A percentile compares a stretch with the other conserved stretches of the same genome.
Conservation (phyloP, 2,329 filamentous ascomycete genomes). For the Xylaria sp. region DNA sequence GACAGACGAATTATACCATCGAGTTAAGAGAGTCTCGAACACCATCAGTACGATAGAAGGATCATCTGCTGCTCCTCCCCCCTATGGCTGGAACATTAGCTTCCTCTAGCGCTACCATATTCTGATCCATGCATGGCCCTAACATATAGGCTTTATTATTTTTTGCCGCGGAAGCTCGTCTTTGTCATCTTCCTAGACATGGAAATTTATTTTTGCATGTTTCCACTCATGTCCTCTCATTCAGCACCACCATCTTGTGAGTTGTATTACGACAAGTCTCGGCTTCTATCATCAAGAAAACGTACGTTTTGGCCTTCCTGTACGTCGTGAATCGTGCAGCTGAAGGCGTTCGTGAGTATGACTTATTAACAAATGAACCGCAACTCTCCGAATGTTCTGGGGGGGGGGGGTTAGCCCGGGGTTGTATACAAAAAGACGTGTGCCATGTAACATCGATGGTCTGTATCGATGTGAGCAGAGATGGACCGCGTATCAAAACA, state of each 20-base stretch:
- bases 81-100: conserved; percentile 31
- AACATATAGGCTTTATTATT: conserved; percentile 19
- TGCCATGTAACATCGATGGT: conserved; percentile 17
- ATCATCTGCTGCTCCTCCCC: conserved; percentile 27
- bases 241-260: conserved; percentile 7
- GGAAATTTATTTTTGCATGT: conserved; percentile 13
- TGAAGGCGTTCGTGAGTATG: conserved; percentile 3
- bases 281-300: conserved; percentile 5
- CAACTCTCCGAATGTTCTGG: neutral
- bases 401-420: neutral
- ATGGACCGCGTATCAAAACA: conserved; percentile 13
- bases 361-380: conserved; percentile 3
- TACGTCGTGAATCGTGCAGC: conserved; percentile 18
- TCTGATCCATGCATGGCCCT: conserved; percentile 31
- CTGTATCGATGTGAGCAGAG: conserved; percentile 9
- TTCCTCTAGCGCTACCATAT: conserved; percentile 30
- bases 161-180: conserved; percentile 17
- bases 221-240: conserved; percentile 10
- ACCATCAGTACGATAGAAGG: conserved; percentile 16
- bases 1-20: conserved; percentile 34
- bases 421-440: conserved; percentile 6
- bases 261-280: conserved; percentile 17
- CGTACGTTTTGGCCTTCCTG: neutral
- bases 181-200: conserved; percentile 15
- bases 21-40: conserved; percentile 28